Conservation (phyloP, 768 basidiomycete genomes). For the Kwoniella sp. region DNA sequence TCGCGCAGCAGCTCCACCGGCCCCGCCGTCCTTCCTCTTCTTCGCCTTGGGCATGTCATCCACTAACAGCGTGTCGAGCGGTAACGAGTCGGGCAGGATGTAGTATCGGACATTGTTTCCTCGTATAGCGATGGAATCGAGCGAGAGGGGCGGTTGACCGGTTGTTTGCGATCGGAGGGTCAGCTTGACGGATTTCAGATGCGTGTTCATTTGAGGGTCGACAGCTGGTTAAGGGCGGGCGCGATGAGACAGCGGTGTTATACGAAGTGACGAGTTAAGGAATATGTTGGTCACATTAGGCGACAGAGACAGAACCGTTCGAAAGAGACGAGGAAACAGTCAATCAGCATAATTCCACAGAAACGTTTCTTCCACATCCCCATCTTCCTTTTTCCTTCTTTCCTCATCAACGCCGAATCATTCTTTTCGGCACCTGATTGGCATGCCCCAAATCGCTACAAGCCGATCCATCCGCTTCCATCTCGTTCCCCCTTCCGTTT, state of each 20-base stretch:
- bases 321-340: neutral
- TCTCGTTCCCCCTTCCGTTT: neutral
- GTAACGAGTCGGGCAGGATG: slow-evolving; percentile 94
- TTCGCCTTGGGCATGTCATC: slow-evolving; percentile 98
- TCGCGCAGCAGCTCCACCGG: slow-evolving; percentile 67
- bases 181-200: slow-evolving; percentile 96
- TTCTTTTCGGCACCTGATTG: too few species aligned
- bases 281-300: neutral
- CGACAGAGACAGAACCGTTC: too few species aligned
- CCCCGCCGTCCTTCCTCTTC: slow-evolving; percentile 77
- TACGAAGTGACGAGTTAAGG: neutral
- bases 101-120: slow-evolving; percentile 98
- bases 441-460: neutral
- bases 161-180: slow-evolving; percentile 70
- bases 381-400: too few species aligned
- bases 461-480: neutral
- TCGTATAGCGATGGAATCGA: slow-evolving; percentile 89
- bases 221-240: slow-evolving; percentile 71
- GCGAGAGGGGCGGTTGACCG: slow-evolving; percentile 63
- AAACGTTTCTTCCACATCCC: too few species aligned
- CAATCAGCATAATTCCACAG: too few species aligned
- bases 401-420: too few species aligned
- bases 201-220: slow-evolving; percentile 99
- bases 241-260: neutral
- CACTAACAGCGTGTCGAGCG: slow-evolving; percentile 92